Percentiles rank a stretch among this genome's conserved stretches.
Conservation (phyloP, 2,329 filamentous ascomycete genomes). For the Blumeriella jaapii region DNA sequence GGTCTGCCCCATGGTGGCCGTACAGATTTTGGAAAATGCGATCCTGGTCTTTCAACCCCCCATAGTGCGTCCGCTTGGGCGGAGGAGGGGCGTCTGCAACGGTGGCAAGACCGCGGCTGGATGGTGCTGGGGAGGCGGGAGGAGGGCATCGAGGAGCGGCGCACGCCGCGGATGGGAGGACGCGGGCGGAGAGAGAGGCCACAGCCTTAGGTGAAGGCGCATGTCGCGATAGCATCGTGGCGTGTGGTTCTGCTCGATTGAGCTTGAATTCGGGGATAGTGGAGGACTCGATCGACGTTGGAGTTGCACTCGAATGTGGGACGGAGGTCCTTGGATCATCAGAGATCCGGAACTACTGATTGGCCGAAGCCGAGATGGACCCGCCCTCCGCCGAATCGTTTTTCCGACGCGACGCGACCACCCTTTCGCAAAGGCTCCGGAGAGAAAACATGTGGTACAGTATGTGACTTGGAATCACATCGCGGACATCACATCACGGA, state of each 20-base stretch:
- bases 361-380: too few species aligned
- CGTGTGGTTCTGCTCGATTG: constrained; percentile 27
- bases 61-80: constrained; percentile 59
- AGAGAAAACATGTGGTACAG: too few species aligned
- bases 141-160: constrained; percentile 21
- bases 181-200: constrained; percentile 23
- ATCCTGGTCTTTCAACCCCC: constrained; percentile 89
- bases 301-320: background rate
- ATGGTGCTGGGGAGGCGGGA: constrained; percentile 35
- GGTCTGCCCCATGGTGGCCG: constrained; percentile 77
- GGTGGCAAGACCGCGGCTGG: constrained; percentile 65
- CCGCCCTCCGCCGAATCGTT: too few species aligned
- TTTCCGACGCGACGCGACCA: too few species aligned
- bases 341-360: constrained; percentile 13
- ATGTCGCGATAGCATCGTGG: constrained; percentile 29
- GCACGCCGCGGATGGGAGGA: constrained; percentile 22
- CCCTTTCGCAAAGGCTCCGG: too few species aligned
- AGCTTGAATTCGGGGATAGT: constrained; percentile 12
- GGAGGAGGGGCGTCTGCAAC: constrained; percentile 60
- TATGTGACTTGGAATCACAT: too few species aligned
- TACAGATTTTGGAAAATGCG: constrained; percentile 99
- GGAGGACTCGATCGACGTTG: too few species aligned
- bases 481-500: background rate
- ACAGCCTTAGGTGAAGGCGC: constrained; percentile 25
- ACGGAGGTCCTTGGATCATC: constrained; percentile 18